Percentiles rank a stretch among this genome's conserved stretches.
Evolutionary conservation across 768 basidiomycete genomes (phyloP).

Genomic region (Panaeolus cyanescens): DNA sequence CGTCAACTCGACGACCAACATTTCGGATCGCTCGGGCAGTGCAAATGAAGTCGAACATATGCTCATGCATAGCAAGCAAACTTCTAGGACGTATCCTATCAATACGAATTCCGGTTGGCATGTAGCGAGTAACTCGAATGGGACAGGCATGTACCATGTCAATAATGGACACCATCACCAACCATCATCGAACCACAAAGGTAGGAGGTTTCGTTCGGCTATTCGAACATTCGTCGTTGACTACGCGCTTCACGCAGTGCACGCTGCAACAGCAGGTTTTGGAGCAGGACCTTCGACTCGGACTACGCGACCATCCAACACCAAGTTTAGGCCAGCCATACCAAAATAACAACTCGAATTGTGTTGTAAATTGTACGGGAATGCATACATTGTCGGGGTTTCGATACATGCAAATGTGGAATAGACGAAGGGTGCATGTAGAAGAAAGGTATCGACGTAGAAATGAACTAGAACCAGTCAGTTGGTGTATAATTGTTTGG

Average conservation of each 20-base stretch:
- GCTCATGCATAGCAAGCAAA: conserved; percentile 35
- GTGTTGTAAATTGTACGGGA: not conserved
- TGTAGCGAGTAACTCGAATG: conserved; percentile 15
- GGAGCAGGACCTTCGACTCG: conserved; percentile 1
- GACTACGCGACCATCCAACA: not conserved
- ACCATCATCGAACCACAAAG: not conserved
- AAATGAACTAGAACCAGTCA: conserved; percentile 14
- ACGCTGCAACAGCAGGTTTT: not conserved
- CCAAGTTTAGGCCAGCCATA: not conserved
- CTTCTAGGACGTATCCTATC: conserved; percentile 13
- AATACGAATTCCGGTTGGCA: conserved; percentile 22
- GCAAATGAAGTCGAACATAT: conserved; percentile 74
- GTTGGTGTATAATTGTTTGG: conserved; percentile 10
- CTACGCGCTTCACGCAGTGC: not conserved
- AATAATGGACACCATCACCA: not conserved
- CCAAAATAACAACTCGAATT: not conserved
- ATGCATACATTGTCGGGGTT: not conserved
- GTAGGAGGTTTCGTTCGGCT: not conserved
- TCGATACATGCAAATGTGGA: too few species aligned
- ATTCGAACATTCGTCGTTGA: not conserved
- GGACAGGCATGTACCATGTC: not conserved
- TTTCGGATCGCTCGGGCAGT: conserved; percentile 66
- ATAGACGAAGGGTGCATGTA: too few species aligned
- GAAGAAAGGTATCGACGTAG: conserved; percentile 8
- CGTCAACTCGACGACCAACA: conserved; percentile 30